Evolutionary conservation across 177 flowering plant genomes (phyloP).

Genomic region (Telopea speciosissima): DNA sequence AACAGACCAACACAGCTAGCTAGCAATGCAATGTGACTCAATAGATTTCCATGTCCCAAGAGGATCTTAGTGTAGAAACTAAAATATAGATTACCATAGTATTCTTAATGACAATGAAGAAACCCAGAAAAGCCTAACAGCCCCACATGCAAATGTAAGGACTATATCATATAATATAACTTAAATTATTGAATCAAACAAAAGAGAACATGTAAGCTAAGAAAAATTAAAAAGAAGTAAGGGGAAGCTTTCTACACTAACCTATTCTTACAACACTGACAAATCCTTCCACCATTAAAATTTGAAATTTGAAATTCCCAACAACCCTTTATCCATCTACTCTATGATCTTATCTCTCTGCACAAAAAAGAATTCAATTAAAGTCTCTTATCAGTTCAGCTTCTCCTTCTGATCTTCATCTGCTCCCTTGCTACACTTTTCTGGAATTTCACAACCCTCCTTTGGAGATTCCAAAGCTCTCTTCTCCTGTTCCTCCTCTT

Average conservation of each 20-base stretch:
- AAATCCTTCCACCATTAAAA: background rate
- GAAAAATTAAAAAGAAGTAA: background rate
- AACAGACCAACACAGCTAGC: background rate
- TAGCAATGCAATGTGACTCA: background rate
- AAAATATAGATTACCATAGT: background rate
- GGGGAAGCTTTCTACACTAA: background rate
- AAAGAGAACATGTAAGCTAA: background rate
- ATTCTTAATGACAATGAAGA: background rate
- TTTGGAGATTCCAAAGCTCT: slow-evolving; percentile 55
- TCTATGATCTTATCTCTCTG: background rate
- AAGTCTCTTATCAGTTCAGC: background rate
- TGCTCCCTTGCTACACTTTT: slow-evolving; percentile 13
- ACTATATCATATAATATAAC: background rate
- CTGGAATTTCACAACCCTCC: slow-evolving; percentile 19
- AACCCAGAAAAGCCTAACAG: background rate
- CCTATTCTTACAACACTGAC: background rate
- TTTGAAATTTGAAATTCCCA: background rate
- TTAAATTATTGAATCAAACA: background rate
- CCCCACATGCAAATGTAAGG: background rate
- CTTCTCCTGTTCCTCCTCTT: slow-evolving; percentile 69
- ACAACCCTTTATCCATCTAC: background rate
- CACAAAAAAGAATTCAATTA: too few relatives aligned
- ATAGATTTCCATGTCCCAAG: background rate
- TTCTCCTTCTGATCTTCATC: slow-evolving; percentile 8
- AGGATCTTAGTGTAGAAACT: background rate